Evolutionary conservation across 306 rosid species (phyloP).

Genomic region (Castanea mollissima): DNA sequence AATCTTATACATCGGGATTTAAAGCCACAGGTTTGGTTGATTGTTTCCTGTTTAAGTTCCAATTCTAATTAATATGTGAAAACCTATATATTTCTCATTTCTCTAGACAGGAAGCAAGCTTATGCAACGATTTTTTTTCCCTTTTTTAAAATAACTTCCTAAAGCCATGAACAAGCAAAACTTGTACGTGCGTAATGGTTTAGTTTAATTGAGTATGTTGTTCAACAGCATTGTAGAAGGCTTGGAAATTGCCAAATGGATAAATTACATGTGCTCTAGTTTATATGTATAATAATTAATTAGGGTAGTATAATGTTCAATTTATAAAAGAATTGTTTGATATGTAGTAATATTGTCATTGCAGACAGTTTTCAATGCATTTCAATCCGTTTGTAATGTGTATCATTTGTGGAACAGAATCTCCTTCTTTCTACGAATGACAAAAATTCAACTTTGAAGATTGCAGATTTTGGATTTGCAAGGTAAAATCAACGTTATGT

Average conservation of each 20-base stretch:
- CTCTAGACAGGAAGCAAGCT: conserved; percentile 12
- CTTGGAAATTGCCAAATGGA: neutral
- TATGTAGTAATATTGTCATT: conserved; percentile 21
- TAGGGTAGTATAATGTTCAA: neutral
- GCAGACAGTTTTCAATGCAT: conserved; percentile 36
- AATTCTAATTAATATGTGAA: neutral
- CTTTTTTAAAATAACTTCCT: neutral
- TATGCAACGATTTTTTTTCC: conserved; percentile 7
- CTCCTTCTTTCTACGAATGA: conserved; percentile 82
- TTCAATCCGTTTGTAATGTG: conserved; percentile 38
- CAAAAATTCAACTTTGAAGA: conserved; percentile 78
- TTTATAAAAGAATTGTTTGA: conserved; percentile 16
- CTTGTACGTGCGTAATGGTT: conserved; percentile 1
- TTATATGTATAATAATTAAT: neutral
- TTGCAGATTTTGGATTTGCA: conserved; percentile 99
- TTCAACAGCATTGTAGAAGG: neutral
- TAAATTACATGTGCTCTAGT: neutral
- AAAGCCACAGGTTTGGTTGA: conserved; percentile 82
- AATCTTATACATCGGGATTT: conserved; percentile 91
- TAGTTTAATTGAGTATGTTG: neutral
- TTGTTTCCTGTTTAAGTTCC: conserved; percentile 17
- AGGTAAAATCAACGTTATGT: conserved; percentile 42
- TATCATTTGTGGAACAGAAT: conserved; percentile 74
- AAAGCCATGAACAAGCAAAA: neutral
- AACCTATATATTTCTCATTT: conserved; percentile 3